Conservation (phyloP, 371 early-diverging fungal species). For the Sporodiniella umbellata region DNA sequence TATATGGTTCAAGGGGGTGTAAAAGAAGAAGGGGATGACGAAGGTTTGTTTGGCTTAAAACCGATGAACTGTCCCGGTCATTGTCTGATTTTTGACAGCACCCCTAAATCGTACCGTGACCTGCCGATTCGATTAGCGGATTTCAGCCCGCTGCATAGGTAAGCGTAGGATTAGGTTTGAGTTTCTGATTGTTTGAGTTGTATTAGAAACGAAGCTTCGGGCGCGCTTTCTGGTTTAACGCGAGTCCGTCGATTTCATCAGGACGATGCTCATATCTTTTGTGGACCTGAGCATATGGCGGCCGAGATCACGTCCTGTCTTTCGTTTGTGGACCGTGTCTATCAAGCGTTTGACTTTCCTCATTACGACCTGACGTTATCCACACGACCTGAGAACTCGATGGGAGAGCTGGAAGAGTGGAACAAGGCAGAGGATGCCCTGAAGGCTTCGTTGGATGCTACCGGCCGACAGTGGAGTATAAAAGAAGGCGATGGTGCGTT, state of each 20-base stretch:
- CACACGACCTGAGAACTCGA: constrained; percentile 92
- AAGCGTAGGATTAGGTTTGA: not conserved
- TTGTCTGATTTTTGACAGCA: constrained; percentile 86
- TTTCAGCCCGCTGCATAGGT: constrained; percentile 92
- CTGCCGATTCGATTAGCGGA: constrained; percentile 93
- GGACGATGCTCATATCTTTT: constrained; percentile 98
- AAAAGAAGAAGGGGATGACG: constrained; percentile 49
- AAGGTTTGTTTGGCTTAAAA: constrained; percentile 81
- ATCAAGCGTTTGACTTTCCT: constrained; percentile 80
- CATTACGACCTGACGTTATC: constrained; percentile 87
- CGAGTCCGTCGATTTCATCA: constrained; percentile 96
- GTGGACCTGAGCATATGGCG: constrained; percentile 71
- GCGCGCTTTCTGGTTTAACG: constrained; percentile 91
- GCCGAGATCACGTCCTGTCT: constrained; percentile 81
- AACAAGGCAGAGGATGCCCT: constrained; percentile 87
- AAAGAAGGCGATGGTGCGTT: constrained; percentile 99
- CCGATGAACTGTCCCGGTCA: constrained; percentile 99
- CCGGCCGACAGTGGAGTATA: constrained; percentile 81
- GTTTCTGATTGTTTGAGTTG: not conserved
- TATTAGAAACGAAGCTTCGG: constrained; percentile 85
- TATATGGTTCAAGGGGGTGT: constrained; percentile 55
- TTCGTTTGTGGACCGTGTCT: constrained; percentile 87
- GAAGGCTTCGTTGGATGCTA: constrained; percentile 73
- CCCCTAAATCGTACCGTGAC: constrained; percentile 86
- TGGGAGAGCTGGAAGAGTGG: constrained; percentile 94